These are phyloP conservation scores for Mycena albidolilacea DNA, from an alignment of 768 basidiomycete genomes.

Conservation along the genomic window DNA sequence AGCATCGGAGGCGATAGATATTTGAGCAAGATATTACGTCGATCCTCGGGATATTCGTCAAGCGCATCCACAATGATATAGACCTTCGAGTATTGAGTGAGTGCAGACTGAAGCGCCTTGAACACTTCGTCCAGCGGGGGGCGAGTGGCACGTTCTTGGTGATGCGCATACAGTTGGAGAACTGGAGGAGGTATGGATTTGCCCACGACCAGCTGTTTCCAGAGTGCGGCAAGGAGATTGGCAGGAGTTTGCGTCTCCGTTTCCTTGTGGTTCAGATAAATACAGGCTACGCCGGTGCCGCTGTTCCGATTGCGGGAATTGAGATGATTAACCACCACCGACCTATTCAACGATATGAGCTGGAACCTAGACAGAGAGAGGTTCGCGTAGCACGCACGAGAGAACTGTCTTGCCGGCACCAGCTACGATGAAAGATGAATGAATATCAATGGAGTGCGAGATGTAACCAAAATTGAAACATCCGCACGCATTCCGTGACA, in stretches of 20 bases:
- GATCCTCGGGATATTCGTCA: conserved; percentile 24
- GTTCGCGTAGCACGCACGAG: neutral
- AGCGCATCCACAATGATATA: conserved; percentile 19
- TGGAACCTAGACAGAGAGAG: neutral
- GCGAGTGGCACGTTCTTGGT: neutral
- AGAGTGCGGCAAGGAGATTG: conserved; percentile 1
- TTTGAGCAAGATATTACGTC: neutral
- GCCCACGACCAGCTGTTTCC: conserved; percentile 9
- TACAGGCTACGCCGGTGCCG: neutral
- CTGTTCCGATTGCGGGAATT: neutral
- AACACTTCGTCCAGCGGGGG: conserved; percentile 2
- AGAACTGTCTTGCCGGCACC: conserved; percentile 27
- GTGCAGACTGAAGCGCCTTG: neutral
- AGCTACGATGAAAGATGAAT: neutral
- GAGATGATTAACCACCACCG: conserved; percentile 19
- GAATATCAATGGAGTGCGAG: neutral
- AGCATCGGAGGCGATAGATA: neutral
- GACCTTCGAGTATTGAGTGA: neutral
- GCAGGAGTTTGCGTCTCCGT: neutral
- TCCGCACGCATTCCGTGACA: conserved; percentile 17
- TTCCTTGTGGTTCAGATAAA: conserved; percentile 24
- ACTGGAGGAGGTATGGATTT: neutral
- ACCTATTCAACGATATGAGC: neutral
- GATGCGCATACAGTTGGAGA: neutral
- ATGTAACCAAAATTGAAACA: neutral